Evolutionary conservation across 2,329 filamentous ascomycete genomes (phyloP), one percentile per base, ranked within the genome.

Genomic region (Ascochyta lentis): DNA sequence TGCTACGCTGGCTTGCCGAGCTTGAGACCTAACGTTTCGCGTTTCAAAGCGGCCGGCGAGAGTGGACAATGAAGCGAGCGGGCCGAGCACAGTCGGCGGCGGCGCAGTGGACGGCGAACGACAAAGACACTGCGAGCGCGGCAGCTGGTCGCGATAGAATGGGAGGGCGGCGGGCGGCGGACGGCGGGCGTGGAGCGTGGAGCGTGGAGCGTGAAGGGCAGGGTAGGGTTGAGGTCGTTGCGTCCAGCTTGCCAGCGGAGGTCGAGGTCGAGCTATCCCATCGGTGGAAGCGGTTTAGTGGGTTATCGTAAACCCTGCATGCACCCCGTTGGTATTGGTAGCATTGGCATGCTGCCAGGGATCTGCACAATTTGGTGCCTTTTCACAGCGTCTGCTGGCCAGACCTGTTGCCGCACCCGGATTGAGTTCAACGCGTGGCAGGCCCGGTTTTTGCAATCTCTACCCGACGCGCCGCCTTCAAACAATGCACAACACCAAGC

Each of bases 21-120:
- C 60, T 69, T 72, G 72, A 76, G 75, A 76, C 74, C 71, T 70
- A 70, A 71, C 68, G 72, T 74, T 67, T 63, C 60, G 67, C 66
- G 69, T 69, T 67, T 69, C 68, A 66, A 66, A 63, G 69, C 65
- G 59, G 67, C 45, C 49, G 61, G 60, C 53, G 54, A 48, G 54
- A 46, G 56, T 54, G 61, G 57, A 67, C 67, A 60, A 65, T 62
- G 64, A 54, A 60, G 65, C 61, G 64, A 58, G 55, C 57, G 58
- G 48, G 49, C 41, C 55, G 49, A 55, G 55, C 40, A 37, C 52
- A 34, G 54, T 29, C 38, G 47, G 48, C 39, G 63, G 58, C 55
- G 46, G 58, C 56, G 56, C 53, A 56, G 53, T 49, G 43, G 44
- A 46, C 31, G 54, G 44, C 45, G 57, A 51, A 62, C 63, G 53